These are phyloP conservation scores for Zanthoxylum bungeanum DNA, from an alignment of 345 rosid genomes.

Conservation along the genomic window DNA sequence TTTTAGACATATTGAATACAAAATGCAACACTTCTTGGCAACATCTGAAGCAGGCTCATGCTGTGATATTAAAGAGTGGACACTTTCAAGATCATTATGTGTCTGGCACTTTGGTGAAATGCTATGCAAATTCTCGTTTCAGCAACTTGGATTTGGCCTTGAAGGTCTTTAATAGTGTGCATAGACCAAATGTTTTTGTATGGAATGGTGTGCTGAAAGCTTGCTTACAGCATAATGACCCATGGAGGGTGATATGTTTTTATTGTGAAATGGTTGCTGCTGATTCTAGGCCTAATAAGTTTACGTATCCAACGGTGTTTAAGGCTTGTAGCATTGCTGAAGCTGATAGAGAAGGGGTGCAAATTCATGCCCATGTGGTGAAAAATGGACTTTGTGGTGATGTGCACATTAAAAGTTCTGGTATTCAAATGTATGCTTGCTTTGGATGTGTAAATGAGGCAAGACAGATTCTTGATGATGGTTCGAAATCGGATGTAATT, in stretches of 20 bases:
- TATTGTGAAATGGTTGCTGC: slow-evolving; percentile 33
- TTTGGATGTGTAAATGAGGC: slow-evolving; percentile 32
- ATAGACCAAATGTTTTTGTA: slow-evolving; percentile 41
- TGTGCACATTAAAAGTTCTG: slow-evolving; percentile 41
- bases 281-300: slow-evolving; percentile 41
- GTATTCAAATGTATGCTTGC: slow-evolving; percentile 49
- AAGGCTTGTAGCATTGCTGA: slow-evolving; percentile 33
- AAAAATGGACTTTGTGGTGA: slow-evolving; percentile 39
- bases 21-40: slow-evolving; percentile 26
- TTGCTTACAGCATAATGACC: slow-evolving; percentile 30
- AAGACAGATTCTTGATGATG: slow-evolving; percentile 32
- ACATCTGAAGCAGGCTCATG: slow-evolving; percentile 36
- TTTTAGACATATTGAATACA: slow-evolving; percentile 31
- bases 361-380: slow-evolving; percentile 39
- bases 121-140: slow-evolving; percentile 30
- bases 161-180: slow-evolving; percentile 30
- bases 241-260: slow-evolving; percentile 19
- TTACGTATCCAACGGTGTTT: slow-evolving; percentile 38
- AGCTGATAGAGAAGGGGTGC: slow-evolving; percentile 30
- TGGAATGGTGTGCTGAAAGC: slow-evolving; percentile 35
- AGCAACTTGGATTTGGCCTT: slow-evolving; percentile 24
- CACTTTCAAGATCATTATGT: slow-evolving; percentile 43
- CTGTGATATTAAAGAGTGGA: slow-evolving; percentile 28
- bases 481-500: slow-evolving; percentile 25
- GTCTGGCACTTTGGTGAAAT: slow-evolving; percentile 39